These are phyloP conservation scores for Amylostereum areolatum DNA, from an alignment of 1,284 basidiomycete species.

Conservation along the genomic window DNA sequence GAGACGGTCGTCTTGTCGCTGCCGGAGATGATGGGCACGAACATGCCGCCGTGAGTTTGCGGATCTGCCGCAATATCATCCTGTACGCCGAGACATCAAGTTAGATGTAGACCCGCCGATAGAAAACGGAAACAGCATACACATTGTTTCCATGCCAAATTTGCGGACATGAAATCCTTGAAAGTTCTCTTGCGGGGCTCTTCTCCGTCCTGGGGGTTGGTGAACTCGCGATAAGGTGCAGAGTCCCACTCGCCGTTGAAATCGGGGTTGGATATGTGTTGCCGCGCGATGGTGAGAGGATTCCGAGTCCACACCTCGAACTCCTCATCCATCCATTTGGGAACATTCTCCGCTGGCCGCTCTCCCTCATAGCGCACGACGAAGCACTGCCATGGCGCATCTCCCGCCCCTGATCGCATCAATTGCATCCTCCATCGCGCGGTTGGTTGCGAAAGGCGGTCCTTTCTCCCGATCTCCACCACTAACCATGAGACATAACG, in stretches of 20 bases:
- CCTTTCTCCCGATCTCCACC: no score
- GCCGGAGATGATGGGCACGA: slow-evolving; percentile 14
- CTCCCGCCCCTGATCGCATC: slow-evolving; percentile 6
- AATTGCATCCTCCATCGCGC: slow-evolving; percentile 4
- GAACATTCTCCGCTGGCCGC: slow-evolving; percentile 5
- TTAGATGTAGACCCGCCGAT: background rate
- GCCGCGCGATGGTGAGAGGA: slow-evolving; percentile 1
- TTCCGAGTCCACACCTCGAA: slow-evolving; percentile 10
- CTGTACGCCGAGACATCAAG: background rate
- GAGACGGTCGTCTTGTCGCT: slow-evolving; percentile 21
- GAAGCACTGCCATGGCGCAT: slow-evolving; percentile 9
- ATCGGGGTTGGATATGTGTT: slow-evolving; percentile 11
- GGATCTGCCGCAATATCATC: slow-evolving; percentile 10
- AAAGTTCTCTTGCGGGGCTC: slow-evolving; percentile 13
- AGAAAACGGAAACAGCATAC: slow-evolving; percentile 9
- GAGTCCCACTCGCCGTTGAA: slow-evolving; percentile 18
- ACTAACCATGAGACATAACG: no score
- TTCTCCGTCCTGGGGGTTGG: slow-evolving; percentile 7
- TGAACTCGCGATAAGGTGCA: slow-evolving; percentile 9
- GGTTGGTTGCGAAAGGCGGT: background rate
- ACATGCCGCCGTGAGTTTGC: slow-evolving; percentile 9
- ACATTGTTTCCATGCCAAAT: slow-evolving; percentile 13
- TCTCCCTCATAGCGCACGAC: slow-evolving; percentile 5
- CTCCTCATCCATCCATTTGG: slow-evolving; percentile 10
- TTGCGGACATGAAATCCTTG: slow-evolving; percentile 18